Conservation (phyloP, 768 basidiomycete species). For the Podaxis pistillaris region DNA sequence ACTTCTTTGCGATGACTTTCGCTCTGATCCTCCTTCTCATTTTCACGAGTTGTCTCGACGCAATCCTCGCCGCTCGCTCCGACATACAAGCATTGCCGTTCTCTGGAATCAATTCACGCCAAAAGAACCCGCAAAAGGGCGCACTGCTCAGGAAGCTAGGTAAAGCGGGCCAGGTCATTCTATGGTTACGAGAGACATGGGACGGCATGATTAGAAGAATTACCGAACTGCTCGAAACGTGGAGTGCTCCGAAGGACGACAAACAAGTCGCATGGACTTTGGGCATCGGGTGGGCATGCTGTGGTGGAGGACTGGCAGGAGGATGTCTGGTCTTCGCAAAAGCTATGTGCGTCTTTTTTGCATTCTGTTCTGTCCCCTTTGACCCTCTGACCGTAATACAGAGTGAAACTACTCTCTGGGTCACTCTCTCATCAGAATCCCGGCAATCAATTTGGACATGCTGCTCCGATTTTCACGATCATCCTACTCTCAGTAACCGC, state of each 20-base stretch:
- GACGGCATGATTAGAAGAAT: slow-evolving; percentile 48
- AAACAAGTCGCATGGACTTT: slow-evolving; percentile 86
- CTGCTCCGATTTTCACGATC: slow-evolving; percentile 76
- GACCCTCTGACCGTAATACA: slow-evolving; percentile 23
- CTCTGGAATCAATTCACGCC: slow-evolving; percentile 25
- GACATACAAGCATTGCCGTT: slow-evolving; percentile 67
- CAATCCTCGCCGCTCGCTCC: slow-evolving; percentile 64
- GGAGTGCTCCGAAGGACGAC: slow-evolving; percentile 81
- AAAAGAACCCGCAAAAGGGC: background rate
- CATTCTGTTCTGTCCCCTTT: background rate
- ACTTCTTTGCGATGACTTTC: slow-evolving; percentile 78
- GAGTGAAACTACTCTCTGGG: slow-evolving; percentile 79
- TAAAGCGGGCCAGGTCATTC: slow-evolving; percentile 21
- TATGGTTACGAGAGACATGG: slow-evolving; percentile 39
- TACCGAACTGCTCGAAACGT: slow-evolving; percentile 62
- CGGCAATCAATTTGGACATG: slow-evolving; percentile 85
- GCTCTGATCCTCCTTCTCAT: slow-evolving; percentile 65
- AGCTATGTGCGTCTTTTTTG: slow-evolving; percentile 49
- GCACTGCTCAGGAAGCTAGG: slow-evolving; percentile 21
- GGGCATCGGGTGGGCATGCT: slow-evolving; percentile 93
- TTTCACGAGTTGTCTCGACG: slow-evolving; percentile 71
- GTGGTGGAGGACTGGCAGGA: slow-evolving; percentile 88
- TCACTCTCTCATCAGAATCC: slow-evolving; percentile 76
- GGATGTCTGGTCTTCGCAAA: slow-evolving; percentile 83
- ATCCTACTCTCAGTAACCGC: slow-evolving; percentile 70